These are phyloP conservation scores for Hemileccinum hortonii DNA, from an alignment of 1,284 basidiomycete species.

Conservation along the genomic window DNA sequence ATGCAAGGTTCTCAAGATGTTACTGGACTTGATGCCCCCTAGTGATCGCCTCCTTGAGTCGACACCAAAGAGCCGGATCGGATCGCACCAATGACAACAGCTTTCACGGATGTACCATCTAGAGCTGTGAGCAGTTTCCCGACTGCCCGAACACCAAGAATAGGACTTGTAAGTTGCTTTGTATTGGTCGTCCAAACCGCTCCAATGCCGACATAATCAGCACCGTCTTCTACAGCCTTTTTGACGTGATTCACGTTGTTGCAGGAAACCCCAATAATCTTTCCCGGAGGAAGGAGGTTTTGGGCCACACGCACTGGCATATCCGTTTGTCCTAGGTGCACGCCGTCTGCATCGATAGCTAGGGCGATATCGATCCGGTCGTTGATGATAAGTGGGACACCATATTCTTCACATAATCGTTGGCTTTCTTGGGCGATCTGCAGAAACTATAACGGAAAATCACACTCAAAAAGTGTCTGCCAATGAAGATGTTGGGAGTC, in stretches of 20 bases:
- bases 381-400: conserved; percentile 88
- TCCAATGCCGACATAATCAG: conserved; percentile 88
- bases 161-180: conserved; percentile 62
- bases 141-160: conserved; percentile 65
- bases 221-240: conserved; percentile 56
- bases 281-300: conserved; percentile 63
- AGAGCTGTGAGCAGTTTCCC: conserved; percentile 65
- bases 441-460: conserved; percentile 61
- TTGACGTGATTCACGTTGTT: conserved; percentile 66
- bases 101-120: conserved; percentile 61
- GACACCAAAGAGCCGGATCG: background rate
- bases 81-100: conserved; percentile 78
- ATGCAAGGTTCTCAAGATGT: conserved; percentile 71
- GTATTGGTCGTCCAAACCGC: conserved; percentile 74
- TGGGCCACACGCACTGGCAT: conserved; percentile 76
- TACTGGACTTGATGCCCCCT: conserved; percentile 83
- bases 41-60: background rate
- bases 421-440: conserved; percentile 74
- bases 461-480: background rate
- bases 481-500: background rate
- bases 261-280: conserved; percentile 83
- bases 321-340: conserved; percentile 92
- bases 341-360: conserved; percentile 73
- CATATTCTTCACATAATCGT: conserved; percentile 75
- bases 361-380: conserved; percentile 88